Evolutionary conservation across 2,329 filamentous ascomycete species (phyloP), one percentile per base, ranked within the genome.

Genomic region (Fonsecaea erecta): DNA sequence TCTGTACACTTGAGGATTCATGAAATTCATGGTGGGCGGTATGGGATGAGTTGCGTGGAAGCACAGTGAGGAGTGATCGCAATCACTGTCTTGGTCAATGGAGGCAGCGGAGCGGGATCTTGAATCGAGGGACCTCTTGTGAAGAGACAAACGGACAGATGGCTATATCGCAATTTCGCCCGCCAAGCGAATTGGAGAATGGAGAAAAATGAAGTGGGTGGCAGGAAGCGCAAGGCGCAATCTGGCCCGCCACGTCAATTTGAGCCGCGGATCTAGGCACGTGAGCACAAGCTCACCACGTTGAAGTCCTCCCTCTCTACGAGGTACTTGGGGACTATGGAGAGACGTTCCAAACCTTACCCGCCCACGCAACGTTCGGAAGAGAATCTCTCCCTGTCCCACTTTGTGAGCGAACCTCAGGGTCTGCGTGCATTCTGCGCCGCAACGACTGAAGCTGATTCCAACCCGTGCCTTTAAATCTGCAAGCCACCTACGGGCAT

Each of bases 1-100:
- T 28, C 21, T n/a, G 7, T 67, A 67, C 65, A 67, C 37, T 60
- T 67, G 65, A 24, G 65, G 65, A 46, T 55, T 67, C 53, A 67
- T 60, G 40, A 55, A 28, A 56, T 64, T 65, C 65, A 67, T 67
- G 40, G 32, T 63, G 58, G 24, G 37, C 14, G 59, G 16, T 14
- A 9, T 12, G 14, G 40, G 46, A 14, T 30, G 1, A 34, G 12
- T n/a, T 35, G 35, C 28, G 40, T 46, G 55, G 11, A 52, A 28
- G 16, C 14, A 14, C 52, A 26, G 58, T 2, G 18, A 43, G 12
- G 30, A 32, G 12, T 14, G 21, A 59, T 43, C 32, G 37, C 52
- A 24, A n/a, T n/a, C 3, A 48, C 43, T 8, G 18, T 7, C 43
- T 48, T 21, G 14, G 40, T 4, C 8, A 46, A 51, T 11, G n/a